Base-by-base conservation (phyloP, 345 rosid genomes). In the Pugionium dolabratum region DNA sequence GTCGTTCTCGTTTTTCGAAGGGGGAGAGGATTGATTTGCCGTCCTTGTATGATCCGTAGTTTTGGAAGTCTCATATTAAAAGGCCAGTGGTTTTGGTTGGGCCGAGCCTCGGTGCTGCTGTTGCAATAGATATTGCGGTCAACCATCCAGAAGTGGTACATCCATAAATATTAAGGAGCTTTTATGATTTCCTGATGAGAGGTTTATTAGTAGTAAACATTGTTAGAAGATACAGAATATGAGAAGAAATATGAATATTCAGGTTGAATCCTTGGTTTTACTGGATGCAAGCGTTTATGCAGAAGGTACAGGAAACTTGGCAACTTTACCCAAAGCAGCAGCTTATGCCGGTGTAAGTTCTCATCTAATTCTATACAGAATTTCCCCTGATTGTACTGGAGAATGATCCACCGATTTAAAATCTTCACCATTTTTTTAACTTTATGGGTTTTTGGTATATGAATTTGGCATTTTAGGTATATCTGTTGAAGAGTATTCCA, bases 71-170 rank as follows among this genome's bases (percentile, higher is more conserved):
- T 46, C 72, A 94, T 80, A 94, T 90, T 59, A 76, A 74, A 74
- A 83, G 78, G 81, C 97, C 96, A 4, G 80, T 90, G 76, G 85
- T 80, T 54, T 77, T 94, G 81, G 90, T 90, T 59, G 96, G 97
- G 43, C 92, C 99, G 6, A 90, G 97, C 80, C 96, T 94, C 48
- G 97, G 99, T 59, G 97, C 99, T 74, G 96, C 97, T 62, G 82
- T 86, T 11, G 99, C 92, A 43, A 76, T 86, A 40, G 99, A 94
- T 62, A 90, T 94, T 82, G 83, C 91, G 0, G 77, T 81, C 44
- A 80, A 79, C 62, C 81, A 94, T 76, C 97, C 99, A 1, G 97
- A 94, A 73, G 85, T 86, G 80, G 96, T 94, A 76, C 80, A 79
- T 57, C 36, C 63, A 68, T 50, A 26, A 35, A 11, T 50, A 8